Evolutionary conservation across 2,329 filamentous ascomycete species (phyloP).

Genomic region (Epichloe baconii): DNA sequence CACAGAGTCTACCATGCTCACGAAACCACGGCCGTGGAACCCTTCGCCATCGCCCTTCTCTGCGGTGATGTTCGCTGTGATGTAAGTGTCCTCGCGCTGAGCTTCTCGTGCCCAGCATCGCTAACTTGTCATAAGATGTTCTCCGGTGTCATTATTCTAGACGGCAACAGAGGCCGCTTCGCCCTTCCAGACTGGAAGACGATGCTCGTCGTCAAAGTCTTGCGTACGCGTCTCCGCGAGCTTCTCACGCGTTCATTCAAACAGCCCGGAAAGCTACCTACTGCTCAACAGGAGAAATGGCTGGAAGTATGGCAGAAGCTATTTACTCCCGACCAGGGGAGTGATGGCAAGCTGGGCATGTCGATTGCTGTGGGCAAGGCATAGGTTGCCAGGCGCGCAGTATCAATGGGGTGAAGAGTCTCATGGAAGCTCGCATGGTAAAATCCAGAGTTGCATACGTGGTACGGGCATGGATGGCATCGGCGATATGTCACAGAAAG

Average conservation of each 20-base stretch:
- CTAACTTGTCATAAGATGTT: constrained; percentile 46
- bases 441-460: too few relatives aligned
- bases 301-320: constrained; percentile 61
- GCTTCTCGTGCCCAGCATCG: not conserved
- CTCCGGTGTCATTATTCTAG: constrained; percentile 73
- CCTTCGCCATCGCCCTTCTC: constrained; percentile 70
- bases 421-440: too few relatives aligned
- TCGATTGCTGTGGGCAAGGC: constrained; percentile 16
- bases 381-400: constrained; percentile 9
- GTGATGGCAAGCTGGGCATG: constrained; percentile 17
- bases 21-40: constrained; percentile 68
- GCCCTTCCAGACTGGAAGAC: constrained; percentile 79
- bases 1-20: constrained; percentile 73
- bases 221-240: constrained; percentile 62
- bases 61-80: constrained; percentile 84
- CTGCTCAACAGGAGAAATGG: constrained; percentile 59
- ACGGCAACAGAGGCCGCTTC: constrained; percentile 78
- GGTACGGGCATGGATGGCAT: too few relatives aligned
- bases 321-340: constrained; percentile 40
- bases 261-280: constrained; percentile 47
- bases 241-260: constrained; percentile 61
- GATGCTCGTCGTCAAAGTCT: constrained; percentile 74
- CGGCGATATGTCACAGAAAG: too few relatives aligned
- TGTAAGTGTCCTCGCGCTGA: constrained; percentile 27
- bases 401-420: not conserved